Percentiles rank a stretch among this genome's conserved stretches.
Conservation (phyloP, 1,284 basidiomycete genomes). For the Leccinum holopus region DNA sequence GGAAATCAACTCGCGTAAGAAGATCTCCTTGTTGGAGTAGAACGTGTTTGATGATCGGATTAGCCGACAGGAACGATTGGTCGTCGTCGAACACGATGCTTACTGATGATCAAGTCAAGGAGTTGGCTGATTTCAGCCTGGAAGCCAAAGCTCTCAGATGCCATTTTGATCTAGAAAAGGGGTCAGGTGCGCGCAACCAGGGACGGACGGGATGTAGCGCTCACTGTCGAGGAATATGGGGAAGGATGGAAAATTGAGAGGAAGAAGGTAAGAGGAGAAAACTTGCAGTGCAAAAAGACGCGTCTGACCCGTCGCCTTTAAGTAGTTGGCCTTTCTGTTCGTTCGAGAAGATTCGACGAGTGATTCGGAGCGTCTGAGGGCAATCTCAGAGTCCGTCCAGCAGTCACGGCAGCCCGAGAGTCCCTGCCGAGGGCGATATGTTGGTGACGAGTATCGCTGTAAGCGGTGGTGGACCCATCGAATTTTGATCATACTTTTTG, state of each 20-base stretch:
- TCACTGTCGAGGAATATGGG: constrained; percentile 21
- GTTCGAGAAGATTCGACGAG: constrained; percentile 61
- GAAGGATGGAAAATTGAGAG: no score
- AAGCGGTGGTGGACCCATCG: constrained; percentile 73
- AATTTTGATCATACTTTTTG: constrained; percentile 78
- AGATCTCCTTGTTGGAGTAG: constrained; percentile 99
- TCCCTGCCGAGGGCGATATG: constrained; percentile 45
- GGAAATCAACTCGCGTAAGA: constrained; percentile 94
- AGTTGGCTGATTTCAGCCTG: constrained; percentile 98
- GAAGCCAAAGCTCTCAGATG: constrained; percentile 84
- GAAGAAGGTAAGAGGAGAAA: constrained; percentile 5
- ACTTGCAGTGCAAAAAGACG: constrained; percentile 16
- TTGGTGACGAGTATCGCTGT: constrained; percentile 73
- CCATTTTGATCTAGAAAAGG: constrained; percentile 48
- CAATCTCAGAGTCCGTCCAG: no score
- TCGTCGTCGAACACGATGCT: constrained; percentile 27
- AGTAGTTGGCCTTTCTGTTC: constrained; percentile 40
- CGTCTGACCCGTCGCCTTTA: constrained; percentile 35
- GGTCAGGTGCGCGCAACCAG: constrained; percentile 9
- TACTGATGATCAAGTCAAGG: constrained; percentile 89
- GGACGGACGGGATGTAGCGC: neutral
- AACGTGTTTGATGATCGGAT: constrained; percentile 71
- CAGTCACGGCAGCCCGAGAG: no score
- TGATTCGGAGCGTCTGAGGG: constrained; percentile 17
- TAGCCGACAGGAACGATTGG: neutral